Conservation (phyloP, 257 asterid genomes). For the Nemophila menziesii region DNA sequence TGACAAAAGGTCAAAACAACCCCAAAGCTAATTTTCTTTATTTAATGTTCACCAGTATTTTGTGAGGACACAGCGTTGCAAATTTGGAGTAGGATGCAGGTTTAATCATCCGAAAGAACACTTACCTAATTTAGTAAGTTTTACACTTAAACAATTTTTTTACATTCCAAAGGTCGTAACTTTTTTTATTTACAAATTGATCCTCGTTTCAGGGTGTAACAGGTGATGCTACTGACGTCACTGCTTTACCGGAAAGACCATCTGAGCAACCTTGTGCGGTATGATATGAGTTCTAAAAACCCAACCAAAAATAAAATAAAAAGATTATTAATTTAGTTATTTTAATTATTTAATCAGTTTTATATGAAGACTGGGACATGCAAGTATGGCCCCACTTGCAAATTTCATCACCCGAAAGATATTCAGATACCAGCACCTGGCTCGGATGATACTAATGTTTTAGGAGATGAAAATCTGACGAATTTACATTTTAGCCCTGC, state of each 20-base stretch:
- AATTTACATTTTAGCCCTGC: slow-evolving; percentile 50
- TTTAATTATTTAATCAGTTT: slow-evolving; percentile 48
- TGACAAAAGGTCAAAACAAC: no score
- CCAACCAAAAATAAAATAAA: no score
- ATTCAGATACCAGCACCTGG: slow-evolving; percentile 34
- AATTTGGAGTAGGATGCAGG: slow-evolving; percentile 76
- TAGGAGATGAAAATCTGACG: slow-evolving; percentile 35
- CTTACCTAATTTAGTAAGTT: slow-evolving; percentile 36
- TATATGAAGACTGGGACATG: slow-evolving; percentile 93
- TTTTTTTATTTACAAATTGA: slow-evolving; percentile 7
- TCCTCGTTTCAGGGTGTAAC: slow-evolving; percentile 52
- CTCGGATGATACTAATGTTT: slow-evolving; percentile 38
- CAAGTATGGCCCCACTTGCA: slow-evolving; percentile 82
- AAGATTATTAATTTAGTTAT: slow-evolving; percentile 6
- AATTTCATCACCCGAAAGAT: slow-evolving; percentile 89
- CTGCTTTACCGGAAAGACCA: slow-evolving; percentile 80
- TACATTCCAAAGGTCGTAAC: slow-evolving; percentile 4
- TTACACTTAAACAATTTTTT: slow-evolving; percentile 8
- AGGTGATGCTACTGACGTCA: slow-evolving; percentile 30
- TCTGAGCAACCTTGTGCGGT: slow-evolving; percentile 91
- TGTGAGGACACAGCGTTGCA: slow-evolving; percentile 87
- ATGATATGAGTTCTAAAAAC: no score
- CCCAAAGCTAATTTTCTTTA: neutral
- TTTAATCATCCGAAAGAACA: slow-evolving; percentile 87
- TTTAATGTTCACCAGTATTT: slow-evolving; percentile 44